A percentile compares a stretch with the other conserved stretches of the same genome.
Evolutionary conservation across 306 rosid species (phyloP).

Genomic region (Adenanthera pavonina): DNA sequence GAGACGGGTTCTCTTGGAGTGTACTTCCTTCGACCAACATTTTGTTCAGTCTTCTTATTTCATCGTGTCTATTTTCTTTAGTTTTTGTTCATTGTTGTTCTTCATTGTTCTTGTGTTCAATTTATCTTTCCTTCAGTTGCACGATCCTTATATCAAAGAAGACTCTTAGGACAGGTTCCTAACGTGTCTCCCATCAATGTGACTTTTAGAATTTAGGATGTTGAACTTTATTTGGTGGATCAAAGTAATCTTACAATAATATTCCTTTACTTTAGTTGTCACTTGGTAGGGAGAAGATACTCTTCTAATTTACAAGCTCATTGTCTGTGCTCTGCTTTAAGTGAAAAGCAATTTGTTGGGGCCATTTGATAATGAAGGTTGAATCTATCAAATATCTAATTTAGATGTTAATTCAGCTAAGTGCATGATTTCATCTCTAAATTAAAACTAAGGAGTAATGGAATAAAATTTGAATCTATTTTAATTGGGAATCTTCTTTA

Average conservation of each 20-base stretch:
- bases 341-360: slow-evolving; percentile 40
- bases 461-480: slow-evolving; percentile 41
- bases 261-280: slow-evolving; percentile 29
- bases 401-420: slow-evolving; percentile 39
- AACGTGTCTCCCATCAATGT: too few relatives aligned
- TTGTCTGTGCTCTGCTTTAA: slow-evolving; percentile 34
- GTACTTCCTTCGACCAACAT: too few relatives aligned
- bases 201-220: too few relatives aligned
- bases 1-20: too few relatives aligned
- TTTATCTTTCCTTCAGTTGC: too few relatives aligned
- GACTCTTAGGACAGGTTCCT: too few relatives aligned
- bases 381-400: slow-evolving; percentile 14
- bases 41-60: too few relatives aligned
- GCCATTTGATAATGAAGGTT: slow-evolving; percentile 37
- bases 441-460: slow-evolving; percentile 23
- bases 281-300: slow-evolving; percentile 22
- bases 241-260: slow-evolving; percentile 2
- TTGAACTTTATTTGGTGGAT: slow-evolving; percentile 4
- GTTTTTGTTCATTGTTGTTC: too few relatives aligned
- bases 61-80: too few relatives aligned
- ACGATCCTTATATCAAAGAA: too few relatives aligned
- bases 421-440: slow-evolving; percentile 34
- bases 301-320: slow-evolving; percentile 29
- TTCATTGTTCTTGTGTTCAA: too few relatives aligned
- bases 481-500: slow-evolving; percentile 34